Base-by-base conservation (phyloP, 1,284 basidiomycete species). In the Singerocomus rubriflavus region DNA sequence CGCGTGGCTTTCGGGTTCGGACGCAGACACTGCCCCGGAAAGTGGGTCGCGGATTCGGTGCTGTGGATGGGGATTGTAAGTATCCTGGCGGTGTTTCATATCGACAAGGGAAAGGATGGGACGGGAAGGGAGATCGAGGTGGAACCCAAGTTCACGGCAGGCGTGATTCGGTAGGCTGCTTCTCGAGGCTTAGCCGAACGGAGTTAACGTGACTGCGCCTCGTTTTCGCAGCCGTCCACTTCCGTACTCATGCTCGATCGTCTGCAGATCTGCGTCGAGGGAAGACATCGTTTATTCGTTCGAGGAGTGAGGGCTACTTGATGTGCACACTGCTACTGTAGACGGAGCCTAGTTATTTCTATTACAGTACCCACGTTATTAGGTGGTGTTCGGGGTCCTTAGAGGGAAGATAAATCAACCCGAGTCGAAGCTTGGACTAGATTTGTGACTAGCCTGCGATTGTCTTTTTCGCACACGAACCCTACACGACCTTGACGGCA, bases 1-100 rank as follows among this genome's bases (percentile, higher is more conserved):
- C 66, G 57, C 17, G 55, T 55, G 11, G 67, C 61, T 4, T 66
- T 70, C 56, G 65, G 65, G 26, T 70, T 70, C 31, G 64, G 64
- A 40, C 62, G 64, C 39, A 60, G 69, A 44, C 63, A 69, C 45
- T 70, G 68, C 40, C 64, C 68, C 27, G 67, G 67, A 1, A 63
- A 69, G 45, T 64, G 58, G 55, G 57, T 71, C 17, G 68, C 67
- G 11, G 68, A 70, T 34, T 59, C 65, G 9, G 35, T 68, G 7
- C 27, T 72, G 10, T 72, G 69, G 63, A 68, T 66, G 45, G 66
- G 61, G 0, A 60, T 67, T 2, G 68, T 61, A 37, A 58, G 61
- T n/a, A 60, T 71, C 31, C 48, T 72, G 26, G 57, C 70, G 11
- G 48, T 60, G 13, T 61, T 72, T 35, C 50, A 48, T 6, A 51